Evolutionary conservation across 257 asterid genomes (phyloP).

Genomic region (Penstemon davidsonii): DNA sequence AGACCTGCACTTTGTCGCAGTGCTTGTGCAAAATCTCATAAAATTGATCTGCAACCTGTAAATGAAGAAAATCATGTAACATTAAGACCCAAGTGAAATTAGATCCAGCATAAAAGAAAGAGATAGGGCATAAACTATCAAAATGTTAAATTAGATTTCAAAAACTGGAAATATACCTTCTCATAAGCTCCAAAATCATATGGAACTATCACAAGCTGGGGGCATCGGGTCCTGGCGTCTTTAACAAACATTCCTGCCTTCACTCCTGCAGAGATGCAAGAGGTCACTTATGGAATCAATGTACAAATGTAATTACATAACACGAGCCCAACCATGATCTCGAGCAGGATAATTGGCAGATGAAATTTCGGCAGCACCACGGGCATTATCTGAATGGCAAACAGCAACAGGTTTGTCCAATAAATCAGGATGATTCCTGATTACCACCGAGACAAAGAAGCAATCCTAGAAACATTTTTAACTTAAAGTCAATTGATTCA

Average conservation of each 20-base stretch:
- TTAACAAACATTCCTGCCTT: conserved; percentile 95
- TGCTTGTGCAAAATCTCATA: conserved; percentile 85
- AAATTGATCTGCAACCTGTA: conserved; percentile 93
- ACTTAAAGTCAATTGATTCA: conserved; percentile 12
- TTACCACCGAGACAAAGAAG: conserved; percentile 90
- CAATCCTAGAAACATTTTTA: conserved; percentile 64
- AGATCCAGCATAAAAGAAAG: conserved; percentile 16
- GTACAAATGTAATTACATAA: conserved; percentile 16
- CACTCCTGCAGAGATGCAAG: conserved; percentile 54
- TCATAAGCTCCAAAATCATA: conserved; percentile 95
- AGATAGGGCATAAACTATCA: conserved; percentile 10
- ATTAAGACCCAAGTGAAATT: conserved; percentile 13
- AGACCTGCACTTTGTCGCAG: conserved; percentile 91
- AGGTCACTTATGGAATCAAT: conserved; percentile 24
- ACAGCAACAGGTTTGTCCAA: conserved; percentile 86
- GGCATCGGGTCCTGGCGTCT: conserved; percentile 90
- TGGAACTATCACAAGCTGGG: conserved; percentile 83
- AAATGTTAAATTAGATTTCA: conserved; percentile 2
- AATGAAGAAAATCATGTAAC: conserved; percentile 23
- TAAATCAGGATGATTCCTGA: conserved; percentile 69
- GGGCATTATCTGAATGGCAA: conserved; percentile 88
- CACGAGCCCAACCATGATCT: conserved; percentile 61
- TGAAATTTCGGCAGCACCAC: conserved; percentile 93
- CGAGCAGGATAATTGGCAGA: conserved; percentile 98
- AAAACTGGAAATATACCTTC: conserved; percentile 52